Base-by-base conservation (phyloP, 2,329 filamentous ascomycete species). In the Xylariomycetidae sp. region DNA sequence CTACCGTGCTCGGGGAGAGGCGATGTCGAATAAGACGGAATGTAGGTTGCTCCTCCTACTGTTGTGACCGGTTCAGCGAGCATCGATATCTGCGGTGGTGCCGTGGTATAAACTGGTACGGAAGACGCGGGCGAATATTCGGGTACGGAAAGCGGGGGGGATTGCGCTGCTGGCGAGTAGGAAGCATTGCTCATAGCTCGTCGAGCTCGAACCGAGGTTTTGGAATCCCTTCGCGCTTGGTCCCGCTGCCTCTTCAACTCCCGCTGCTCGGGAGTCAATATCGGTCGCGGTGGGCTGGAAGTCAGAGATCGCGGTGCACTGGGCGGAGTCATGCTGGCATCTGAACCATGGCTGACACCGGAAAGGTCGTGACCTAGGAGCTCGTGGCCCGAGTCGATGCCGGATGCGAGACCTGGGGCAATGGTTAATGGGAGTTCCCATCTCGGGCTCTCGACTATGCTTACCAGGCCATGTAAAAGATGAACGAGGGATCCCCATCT, bases 211-310 rank as follows among this genome's bases (percentile, higher is more conserved):
- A 59, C 54, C 3, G 66, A 62, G 12, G 71, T 54, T 51, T 79
- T 80, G 6, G 70, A 70, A 44, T 76, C 72, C 44, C 76, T 65
- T 37, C 77, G 69, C 27, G 65, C 70, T 45, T 71, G 72, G 44
- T 79, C 75, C 40, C 69, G 66, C 47, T 80, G 75, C 38, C 74
- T 67, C 59, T 76, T 79, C 25, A 79, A 53, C 48, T 78, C 75
- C 42, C 76, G 69, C 53, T 79, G 74, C 50, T 79, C 74, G 6
- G 72, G 61, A 5, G 73, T 75, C 49, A 79, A 63, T 23, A 60
- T 61, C 28, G 59, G 58, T 41, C 69, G 66, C 5, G 74, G 72
- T 17, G 76, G 75, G 56, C 76, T 81, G 15, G 68, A 69, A 24
- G 74, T 76, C 29, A 69, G 57, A 15, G 73, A 76, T 56, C 69